Evolutionary conservation across 345 rosid genomes (phyloP).

Genomic region (Toxicodendron radicans): DNA sequence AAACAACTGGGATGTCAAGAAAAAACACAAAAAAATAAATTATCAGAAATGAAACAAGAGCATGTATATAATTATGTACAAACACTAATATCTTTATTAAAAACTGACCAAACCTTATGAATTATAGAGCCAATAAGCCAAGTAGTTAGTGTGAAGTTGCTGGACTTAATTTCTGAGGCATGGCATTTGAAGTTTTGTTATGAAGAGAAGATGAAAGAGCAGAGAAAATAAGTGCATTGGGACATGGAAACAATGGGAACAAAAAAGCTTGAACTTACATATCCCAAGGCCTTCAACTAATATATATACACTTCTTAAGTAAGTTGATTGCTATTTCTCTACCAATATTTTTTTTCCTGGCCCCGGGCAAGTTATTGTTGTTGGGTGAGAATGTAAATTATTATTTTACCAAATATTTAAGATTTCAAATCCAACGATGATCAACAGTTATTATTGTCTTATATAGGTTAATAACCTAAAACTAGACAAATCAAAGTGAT

Average conservation of each 20-base stretch:
- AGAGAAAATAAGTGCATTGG: slow-evolving; percentile 19
- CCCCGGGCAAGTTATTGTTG: too few relatives aligned
- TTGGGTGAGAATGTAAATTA: too few relatives aligned
- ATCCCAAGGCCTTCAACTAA: slow-evolving; percentile 24
- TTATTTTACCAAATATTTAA: too few relatives aligned
- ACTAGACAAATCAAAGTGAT: background rate
- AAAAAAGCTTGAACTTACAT: slow-evolving; percentile 13
- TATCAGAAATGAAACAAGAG: background rate
- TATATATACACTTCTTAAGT: slow-evolving; percentile 14
- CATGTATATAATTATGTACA: background rate
- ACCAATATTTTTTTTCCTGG: too few relatives aligned
- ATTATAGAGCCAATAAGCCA: background rate
- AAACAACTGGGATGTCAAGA: slow-evolving; percentile 9
- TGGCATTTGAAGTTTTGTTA: background rate
- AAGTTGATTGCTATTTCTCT: slow-evolving; percentile 14
- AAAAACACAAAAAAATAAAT: background rate
- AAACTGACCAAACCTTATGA: background rate
- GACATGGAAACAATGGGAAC: slow-evolving; percentile 21
- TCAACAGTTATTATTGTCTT: slow-evolving; percentile 5
- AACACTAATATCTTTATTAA: too few relatives aligned
- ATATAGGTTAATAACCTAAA: background rate
- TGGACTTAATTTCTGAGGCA: background rate
- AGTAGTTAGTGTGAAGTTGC: background rate
- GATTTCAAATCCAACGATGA: too few relatives aligned
- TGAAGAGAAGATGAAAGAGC: slow-evolving; percentile 9